Conservation (phyloP, 2,329 filamentous ascomycete genomes). For the Colletotrichum coccodes region DNA sequence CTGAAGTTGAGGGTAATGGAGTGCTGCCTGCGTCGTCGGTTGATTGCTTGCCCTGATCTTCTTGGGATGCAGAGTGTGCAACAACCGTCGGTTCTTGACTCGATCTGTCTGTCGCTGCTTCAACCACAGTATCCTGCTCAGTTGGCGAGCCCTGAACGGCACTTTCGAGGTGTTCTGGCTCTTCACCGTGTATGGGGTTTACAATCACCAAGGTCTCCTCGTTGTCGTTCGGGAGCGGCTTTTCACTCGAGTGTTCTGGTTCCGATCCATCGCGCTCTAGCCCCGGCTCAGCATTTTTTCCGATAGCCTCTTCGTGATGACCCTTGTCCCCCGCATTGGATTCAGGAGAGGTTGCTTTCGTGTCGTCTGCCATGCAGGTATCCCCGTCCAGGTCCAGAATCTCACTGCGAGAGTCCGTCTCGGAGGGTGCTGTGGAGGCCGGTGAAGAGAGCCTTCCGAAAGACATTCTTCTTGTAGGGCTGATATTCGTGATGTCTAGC, state of each 20-base stretch:
- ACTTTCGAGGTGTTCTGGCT: background rate
- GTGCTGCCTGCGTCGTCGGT: background rate
- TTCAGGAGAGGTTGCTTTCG: constrained; percentile 19
- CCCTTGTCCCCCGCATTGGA: background rate
- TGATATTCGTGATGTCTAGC: background rate
- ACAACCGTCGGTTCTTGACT: constrained; percentile 9
- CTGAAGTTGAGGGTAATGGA: background rate
- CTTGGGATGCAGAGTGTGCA: background rate
- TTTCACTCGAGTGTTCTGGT: background rate
- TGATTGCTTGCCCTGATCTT: background rate
- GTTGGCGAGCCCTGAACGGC: background rate
- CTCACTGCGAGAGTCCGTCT: constrained; percentile 11
- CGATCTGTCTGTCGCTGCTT: background rate
- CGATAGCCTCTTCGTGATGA: background rate
- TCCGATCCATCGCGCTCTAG: background rate
- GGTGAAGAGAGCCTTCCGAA: background rate
- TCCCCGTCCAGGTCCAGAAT: constrained; percentile 19
- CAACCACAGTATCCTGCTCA: background rate
- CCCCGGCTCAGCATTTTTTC: background rate
- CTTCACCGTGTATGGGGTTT: background rate
- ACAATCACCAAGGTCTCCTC: background rate
- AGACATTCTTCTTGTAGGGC: background rate
- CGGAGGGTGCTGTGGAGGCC: background rate
- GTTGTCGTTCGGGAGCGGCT: background rate
- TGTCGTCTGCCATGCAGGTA: constrained; percentile 25